Conservation (phyloP, 2,329 filamentous ascomycete genomes). For the Cladosporium sp. region DNA sequence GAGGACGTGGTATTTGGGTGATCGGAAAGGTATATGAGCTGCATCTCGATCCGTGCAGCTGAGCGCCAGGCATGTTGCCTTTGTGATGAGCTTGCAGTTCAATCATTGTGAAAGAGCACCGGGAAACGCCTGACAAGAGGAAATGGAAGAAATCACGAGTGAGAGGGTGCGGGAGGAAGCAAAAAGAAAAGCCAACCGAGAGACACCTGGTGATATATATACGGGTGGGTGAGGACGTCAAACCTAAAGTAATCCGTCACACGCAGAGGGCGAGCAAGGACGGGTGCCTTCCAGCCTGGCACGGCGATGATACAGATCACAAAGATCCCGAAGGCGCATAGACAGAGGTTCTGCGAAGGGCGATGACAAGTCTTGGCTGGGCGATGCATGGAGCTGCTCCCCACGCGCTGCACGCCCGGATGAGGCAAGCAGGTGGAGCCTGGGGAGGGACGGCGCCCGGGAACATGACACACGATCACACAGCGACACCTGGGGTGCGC, state of each 20-base stretch:
- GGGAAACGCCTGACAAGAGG: conserved; percentile 4
- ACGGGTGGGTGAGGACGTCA: background rate
- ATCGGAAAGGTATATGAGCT: conserved; percentile 6
- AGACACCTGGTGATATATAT: background rate
- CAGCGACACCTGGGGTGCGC: background rate
- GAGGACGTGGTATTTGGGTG: conserved; percentile 1
- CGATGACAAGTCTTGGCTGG: conserved; percentile 13
- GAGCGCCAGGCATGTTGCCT: conserved; percentile 11
- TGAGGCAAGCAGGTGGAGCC: conserved; percentile 6
- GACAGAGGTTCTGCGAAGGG: conserved; percentile 1
- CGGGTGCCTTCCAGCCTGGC: conserved; percentile 4
- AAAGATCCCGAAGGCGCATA: conserved; percentile 3
- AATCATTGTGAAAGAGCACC: conserved; percentile 3
- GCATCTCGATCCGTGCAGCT: conserved; percentile 11
- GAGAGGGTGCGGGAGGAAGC: background rate
- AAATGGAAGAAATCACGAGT: background rate
- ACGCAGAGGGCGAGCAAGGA: background rate
- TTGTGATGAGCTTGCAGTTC: conserved; percentile 4
- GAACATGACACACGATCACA: conserved; percentile 8
- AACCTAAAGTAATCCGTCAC: conserved; percentile 8
- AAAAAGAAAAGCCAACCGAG: background rate
- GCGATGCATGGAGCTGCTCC: conserved; percentile 10
- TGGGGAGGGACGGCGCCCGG: conserved; percentile 7
- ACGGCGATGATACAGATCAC: conserved; percentile 9
- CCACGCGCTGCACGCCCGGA: conserved; percentile 5